Evolutionary conservation across 495 filamentous ascomycete species (phyloP).

Genomic region (Penicillium pulvis): DNA sequence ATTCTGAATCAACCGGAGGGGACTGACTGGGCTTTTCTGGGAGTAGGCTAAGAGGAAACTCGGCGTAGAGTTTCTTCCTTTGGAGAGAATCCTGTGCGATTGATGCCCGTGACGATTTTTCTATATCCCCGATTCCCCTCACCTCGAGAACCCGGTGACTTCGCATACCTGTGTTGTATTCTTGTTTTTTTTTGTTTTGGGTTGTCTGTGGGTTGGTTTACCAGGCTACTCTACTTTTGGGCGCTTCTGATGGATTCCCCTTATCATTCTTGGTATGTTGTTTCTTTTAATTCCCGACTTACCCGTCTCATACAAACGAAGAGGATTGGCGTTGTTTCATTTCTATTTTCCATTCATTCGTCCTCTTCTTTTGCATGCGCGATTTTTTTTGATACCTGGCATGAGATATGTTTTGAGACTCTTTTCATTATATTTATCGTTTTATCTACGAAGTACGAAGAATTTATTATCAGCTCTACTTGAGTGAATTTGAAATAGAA

Average conservation of each 20-base stretch:
- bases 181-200: conserved; percentile 8
- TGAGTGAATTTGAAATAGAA: neutral
- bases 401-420: conserved; percentile 12
- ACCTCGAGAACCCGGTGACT: conserved; percentile 12
- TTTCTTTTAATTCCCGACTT: conserved; percentile 10
- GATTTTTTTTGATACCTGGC: conserved; percentile 22
- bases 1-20: conserved; percentile 48
- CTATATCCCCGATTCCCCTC: conserved; percentile 19
- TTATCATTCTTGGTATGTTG: conserved; percentile 9
- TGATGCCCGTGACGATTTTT: conserved; percentile 35
- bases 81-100: conserved; percentile 19
- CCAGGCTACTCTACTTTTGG: conserved; percentile 10
- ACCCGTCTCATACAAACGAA: conserved; percentile 28
- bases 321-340: conserved; percentile 34
- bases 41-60: conserved; percentile 41
- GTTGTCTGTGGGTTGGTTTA: conserved; percentile 8
- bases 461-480: conserved; percentile 2
- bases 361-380: conserved; percentile 18
- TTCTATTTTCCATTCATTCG: conserved; percentile 5
- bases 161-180: conserved; percentile 10
- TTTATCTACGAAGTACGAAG: conserved; percentile 12
- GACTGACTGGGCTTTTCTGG: conserved; percentile 51
- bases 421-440: conserved; percentile 9
- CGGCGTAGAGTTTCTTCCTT: conserved; percentile 16
- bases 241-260: conserved; percentile 16